Evolutionary conservation across 495 filamentous ascomycete species (phyloP), one percentile per base, ranked within the genome.

Genomic region (Aspergillus diversus): DNA sequence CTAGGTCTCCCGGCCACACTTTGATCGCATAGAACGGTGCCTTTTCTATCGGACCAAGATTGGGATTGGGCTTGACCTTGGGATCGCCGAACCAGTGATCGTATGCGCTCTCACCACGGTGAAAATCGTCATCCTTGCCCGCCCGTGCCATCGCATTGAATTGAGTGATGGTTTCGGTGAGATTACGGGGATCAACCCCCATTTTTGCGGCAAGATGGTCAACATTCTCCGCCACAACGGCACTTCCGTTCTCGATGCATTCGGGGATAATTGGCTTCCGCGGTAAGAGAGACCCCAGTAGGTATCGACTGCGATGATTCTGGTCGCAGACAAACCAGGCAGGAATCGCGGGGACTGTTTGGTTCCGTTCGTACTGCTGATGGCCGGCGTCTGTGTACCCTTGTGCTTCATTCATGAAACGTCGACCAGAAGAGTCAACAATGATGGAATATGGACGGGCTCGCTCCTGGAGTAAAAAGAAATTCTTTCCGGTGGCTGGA

Each of bases 301-400:
- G 47, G 21, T 49, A 49, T 16, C 47, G 47, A 49, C 21, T 49
- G 47, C 47, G 47, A n/a, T 49, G 47, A 16, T 49, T 49, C 21
- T 49, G 47, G 47, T 49, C 47, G 15, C 47, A 49, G 47, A 49
- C 21, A 16, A 49, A 49, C 47, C 47, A 49, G 15, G 47, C 47
- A 3, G 47, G 47, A 49, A 49, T 49, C 3, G 47, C 47, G 21
- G 47, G 15, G 5, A 49, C 47, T 5, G 47, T 21, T 5, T 16
- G 47, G 16, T 49, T 49, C 7, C 47, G 47, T 49, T 16, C 47
- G 21, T 49, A 49, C 21, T 49, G 47, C 5, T 49, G 15, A 27
- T 49, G 47, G 5, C 47, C 47, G 47, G 47, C 47, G 3, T 13
- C 47, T 17, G 47, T 49, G 21, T 49, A 49, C 21, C 11, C 47